Base-by-base conservation (phyloP, 2,329 filamentous ascomycete genomes). In the Fusarium temperatum region DNA sequence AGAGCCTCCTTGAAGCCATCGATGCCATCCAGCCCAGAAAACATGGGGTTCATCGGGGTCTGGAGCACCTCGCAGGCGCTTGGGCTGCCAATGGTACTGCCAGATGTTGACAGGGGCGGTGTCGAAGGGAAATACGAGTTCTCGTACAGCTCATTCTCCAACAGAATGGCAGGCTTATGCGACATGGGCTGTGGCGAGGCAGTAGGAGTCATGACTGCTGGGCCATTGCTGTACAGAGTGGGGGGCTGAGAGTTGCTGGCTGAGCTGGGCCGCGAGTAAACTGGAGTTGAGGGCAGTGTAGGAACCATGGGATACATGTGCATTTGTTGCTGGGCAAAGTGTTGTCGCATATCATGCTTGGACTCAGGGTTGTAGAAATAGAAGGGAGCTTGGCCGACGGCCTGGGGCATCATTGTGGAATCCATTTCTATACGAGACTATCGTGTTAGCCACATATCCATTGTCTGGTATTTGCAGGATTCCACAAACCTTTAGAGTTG, bases 351-450 rank as follows among this genome's bases (percentile, higher is more conserved):
- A 81, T 95, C 92, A 72, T 90, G 87, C 82, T 90, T 91, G 74
- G 92, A 88, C 77, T 96, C 93, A 75, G 93, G 91, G 79, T 90
- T 92, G 87, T 96, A 97, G 88, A 95, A 96, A 89, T 93, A 95
- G 87, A 95, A 97, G 67, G 93, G 87, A 75, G 91, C 89, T 84
- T 93, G 92, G 70, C 88, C 90, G 87, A 93, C 90, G 79, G 88
- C 82, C 83, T 88, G 90, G 79, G 84, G 80, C 85, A 89, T 87
- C 85, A 88, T 85, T 74, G 82, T 87, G 78, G 89, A 83, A 80
- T 94, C 92, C 92, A 94, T 94, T 85, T 84, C 83, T 81, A 75
- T 60, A 47, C 39, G 14, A 60, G 50, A 66, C 50, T 20, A 48
- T 64, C 47, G 53, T 62, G 70, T 75, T 68, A 77, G 76, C 69